These are phyloP conservation scores for Ogataea corticis DNA, from an alignment of 805 yeast species.

Conservation along the genomic window DNA sequence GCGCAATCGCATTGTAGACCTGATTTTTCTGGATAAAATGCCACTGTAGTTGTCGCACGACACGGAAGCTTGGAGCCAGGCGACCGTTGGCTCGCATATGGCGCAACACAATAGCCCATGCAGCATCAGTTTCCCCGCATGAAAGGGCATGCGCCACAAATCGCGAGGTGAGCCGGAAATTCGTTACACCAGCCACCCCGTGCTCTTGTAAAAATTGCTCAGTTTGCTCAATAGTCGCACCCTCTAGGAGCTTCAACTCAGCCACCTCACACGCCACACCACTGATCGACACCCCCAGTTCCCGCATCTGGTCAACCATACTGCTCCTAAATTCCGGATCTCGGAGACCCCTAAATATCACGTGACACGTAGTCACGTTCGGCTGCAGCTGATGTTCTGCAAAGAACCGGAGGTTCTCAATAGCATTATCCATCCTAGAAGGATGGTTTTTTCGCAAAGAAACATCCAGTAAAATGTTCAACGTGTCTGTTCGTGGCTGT, in stretches of 20 bases:
- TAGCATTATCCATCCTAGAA: conserved; percentile 6
- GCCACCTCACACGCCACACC: conserved; percentile 8
- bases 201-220: not conserved
- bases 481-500: conserved; percentile 12
- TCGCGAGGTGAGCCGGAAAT: not conserved
- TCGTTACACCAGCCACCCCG: not conserved
- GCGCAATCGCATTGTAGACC: conserved; percentile 17
- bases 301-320: conserved; percentile 8
- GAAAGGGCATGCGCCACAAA: conserved; percentile 5
- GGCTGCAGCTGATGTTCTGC: conserved; percentile 6
- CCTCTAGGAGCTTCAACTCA: conserved; percentile 1
- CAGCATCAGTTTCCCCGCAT: conserved; percentile 5
- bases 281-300: not conserved
- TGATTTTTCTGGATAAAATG: conserved; percentile 14
- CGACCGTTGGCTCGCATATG: conserved; percentile 2
- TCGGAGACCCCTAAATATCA: conserved; percentile 14
- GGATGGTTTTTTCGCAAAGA: conserved; percentile 14
- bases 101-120: conserved; percentile 12
- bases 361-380: conserved; percentile 12
- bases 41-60: conserved; percentile 10
- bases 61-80: conserved; percentile 11
- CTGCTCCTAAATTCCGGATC: conserved; percentile 5
- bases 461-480: conserved; percentile 13
- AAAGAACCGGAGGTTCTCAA: conserved; percentile 11
- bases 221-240: not conserved